Percentiles rank a stretch among this genome's conserved stretches.
These are phyloP conservation scores for Aureoboletus auriporus DNA, from an alignment of 768 basidiomycete genomes.

Conservation along the genomic window DNA sequence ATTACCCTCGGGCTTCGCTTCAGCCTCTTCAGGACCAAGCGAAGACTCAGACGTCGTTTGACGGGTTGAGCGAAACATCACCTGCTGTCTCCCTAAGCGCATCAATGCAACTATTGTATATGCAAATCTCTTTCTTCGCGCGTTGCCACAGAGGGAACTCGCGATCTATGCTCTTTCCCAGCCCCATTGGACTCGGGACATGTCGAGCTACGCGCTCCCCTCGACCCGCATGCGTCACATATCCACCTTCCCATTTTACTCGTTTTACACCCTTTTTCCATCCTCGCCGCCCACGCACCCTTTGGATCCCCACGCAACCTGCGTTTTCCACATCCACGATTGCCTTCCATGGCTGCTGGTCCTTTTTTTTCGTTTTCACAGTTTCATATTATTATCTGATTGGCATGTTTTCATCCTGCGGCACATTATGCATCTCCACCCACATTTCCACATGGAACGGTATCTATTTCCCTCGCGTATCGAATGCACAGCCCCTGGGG, in stretches of 20 bases:
- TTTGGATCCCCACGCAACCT: constrained; percentile 19
- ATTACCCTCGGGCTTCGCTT: constrained; percentile 53
- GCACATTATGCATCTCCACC: constrained; percentile 26
- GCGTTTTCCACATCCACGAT: constrained; percentile 10
- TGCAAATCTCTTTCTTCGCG: constrained; percentile 22
- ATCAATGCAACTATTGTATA: constrained; percentile 14
- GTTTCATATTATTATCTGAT: constrained; percentile 27
- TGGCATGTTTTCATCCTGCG: constrained; percentile 19
- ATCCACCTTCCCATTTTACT: constrained; percentile 12
- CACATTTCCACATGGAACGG: constrained; percentile 20
- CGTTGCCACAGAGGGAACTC: constrained; percentile 21
- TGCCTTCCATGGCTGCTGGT: constrained; percentile 6
- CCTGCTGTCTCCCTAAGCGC: constrained; percentile 11
- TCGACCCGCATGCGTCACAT: constrained; percentile 21
- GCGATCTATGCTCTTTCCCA: constrained; percentile 16
- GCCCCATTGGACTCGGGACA: constrained; percentile 20
- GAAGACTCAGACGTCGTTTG: constrained; percentile 29
- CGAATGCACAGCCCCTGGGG: constrained; percentile 25
- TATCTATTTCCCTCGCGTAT: constrained; percentile 27
- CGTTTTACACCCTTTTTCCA: constrained; percentile 3
- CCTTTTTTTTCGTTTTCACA: constrained; percentile 15
- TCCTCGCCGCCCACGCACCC: constrained; percentile 9
- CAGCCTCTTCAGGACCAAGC: constrained; percentile 51
- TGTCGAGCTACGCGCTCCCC: constrained; percentile 21
- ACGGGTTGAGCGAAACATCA: constrained; percentile 18